Evolutionary conservation across 257 asterid species (phyloP).

Genomic region (Solanum raphanifolium): DNA sequence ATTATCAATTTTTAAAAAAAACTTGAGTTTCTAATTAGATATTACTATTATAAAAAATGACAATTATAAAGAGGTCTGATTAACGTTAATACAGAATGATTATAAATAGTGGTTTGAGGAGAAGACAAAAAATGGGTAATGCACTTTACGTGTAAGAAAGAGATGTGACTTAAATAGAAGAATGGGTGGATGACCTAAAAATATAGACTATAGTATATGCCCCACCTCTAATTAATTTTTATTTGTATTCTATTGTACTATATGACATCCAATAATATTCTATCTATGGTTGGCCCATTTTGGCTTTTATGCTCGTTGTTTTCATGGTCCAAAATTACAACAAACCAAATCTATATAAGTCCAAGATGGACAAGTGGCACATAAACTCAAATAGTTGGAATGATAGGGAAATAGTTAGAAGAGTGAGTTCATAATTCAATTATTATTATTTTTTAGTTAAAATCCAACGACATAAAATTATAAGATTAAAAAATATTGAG

Average conservation of each 20-base stretch:
- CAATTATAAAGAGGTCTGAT: background rate
- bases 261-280: background rate
- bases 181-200: background rate
- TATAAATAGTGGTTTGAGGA: background rate
- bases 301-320: background rate
- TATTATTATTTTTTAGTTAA: background rate
- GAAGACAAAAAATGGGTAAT: background rate
- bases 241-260: background rate
- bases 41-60: rapidly evolving
- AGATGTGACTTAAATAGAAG: background rate
- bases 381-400: background rate
- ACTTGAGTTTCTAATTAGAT: rapidly evolving
- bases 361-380: background rate
- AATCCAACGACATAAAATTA: background rate
- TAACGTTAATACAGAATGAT: too few relatives aligned
- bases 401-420: background rate
- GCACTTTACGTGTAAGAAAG: background rate
- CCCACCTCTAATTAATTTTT: background rate
- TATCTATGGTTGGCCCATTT: background rate
- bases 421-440: background rate
- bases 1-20: background rate
- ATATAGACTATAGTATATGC: background rate
- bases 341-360: background rate
- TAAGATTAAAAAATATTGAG: background rate
- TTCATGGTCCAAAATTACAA: background rate